Evolutionary conservation across 2,329 filamentous ascomycete species (phyloP), one percentile per base, ranked within the genome.

Genomic region (Stemphylium beticola): DNA sequence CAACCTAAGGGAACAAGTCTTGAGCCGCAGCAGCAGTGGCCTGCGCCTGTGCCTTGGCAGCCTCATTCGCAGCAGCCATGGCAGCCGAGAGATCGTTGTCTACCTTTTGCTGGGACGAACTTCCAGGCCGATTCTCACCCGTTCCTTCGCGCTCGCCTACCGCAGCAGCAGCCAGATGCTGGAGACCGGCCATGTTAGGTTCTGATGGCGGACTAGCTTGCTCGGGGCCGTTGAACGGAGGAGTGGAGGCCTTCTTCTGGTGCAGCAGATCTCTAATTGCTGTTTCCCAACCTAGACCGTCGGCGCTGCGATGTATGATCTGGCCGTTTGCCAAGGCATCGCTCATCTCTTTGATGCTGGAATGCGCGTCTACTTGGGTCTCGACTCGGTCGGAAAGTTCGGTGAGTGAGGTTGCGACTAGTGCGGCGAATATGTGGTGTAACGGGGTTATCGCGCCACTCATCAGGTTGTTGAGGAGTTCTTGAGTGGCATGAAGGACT

Each of bases 111-210:
- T 61, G 54, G 0, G 61, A 53, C 22, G 65, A 41, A 12, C 49
- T 63, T 2, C 57, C 66, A 18, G 53, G 53, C 12, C 53, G 53
- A 4, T 51, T 49, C 9, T 55, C 53, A 6, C 41, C 53, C 7
- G 48, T 46, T 33, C 69, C 65, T 46, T 72, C 72, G 14, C 73
- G 70, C 52, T 74, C 73, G 14, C 72, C 72, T 0, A 76, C 74
- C 4, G 74, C 74, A 9, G 74, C 73, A 4, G 72, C 74, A 17
- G 74, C 73, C 3, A 76, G 71, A 47, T 76, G 73, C 44, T 76
- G 72, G 0, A 76, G 65, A 12, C 73, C 72, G 15, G 67, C 72
- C 69, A 76, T 74, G 48, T 75, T 75, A 10, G 71, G 72, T 47
- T 74, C 66, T 2, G 59, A n/a, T 6, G 58, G 59, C 8, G 69